A percentile compares a stretch with the other conserved stretches of the same genome.
These are phyloP conservation scores for Neocucurbitaria cava DNA, from an alignment of 2,329 filamentous ascomycete species.

Conservation along the genomic window DNA sequence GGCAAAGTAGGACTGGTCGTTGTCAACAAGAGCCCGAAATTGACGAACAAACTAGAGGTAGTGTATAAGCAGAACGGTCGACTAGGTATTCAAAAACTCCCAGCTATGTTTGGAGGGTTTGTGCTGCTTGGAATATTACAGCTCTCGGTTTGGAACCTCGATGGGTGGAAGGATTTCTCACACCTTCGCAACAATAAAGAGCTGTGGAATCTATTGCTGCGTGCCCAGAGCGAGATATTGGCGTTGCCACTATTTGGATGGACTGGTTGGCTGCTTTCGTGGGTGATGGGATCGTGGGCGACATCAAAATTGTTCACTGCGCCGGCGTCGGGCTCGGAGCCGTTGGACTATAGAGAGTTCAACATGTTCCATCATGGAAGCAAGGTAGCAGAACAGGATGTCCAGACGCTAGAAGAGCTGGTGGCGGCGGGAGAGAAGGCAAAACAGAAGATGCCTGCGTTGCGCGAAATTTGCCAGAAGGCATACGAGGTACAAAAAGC, in stretches of 20 bases:
- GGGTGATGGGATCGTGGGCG: conserved; percentile 18
- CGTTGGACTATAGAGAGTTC: conserved; percentile 21
- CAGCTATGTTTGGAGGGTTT: conserved; percentile 6
- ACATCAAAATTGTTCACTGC: conserved; percentile 11
- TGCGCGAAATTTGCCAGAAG: conserved; percentile 13
- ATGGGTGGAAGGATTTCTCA: conserved; percentile 18
- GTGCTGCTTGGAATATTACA: conserved; percentile 16
- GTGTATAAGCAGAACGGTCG: conserved; percentile 15
- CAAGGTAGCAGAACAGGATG: conserved; percentile 28
- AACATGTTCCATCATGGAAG: conserved; percentile 30
- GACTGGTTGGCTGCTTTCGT: conserved; percentile 25
- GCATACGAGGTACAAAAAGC: background rate
- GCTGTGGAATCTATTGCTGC: conserved; percentile 22
- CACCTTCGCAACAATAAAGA: conserved; percentile 12
- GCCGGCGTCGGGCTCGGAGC: conserved; percentile 7
- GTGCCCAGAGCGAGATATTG: conserved; percentile 23
- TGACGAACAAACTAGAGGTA: conserved; percentile 8
- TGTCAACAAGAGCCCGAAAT: conserved; percentile 14
- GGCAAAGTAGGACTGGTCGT: conserved; percentile 7
- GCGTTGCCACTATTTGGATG: conserved; percentile 23
- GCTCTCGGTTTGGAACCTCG: conserved; percentile 16
- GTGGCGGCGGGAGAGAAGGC: conserved; percentile 22
- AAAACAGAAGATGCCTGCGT: conserved; percentile 18
- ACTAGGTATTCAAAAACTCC: conserved; percentile 4
- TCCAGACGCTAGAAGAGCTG: conserved; percentile 16